Evolutionary conservation across 805 yeast species (phyloP).

Genomic region (Candida lessepsii): DNA sequence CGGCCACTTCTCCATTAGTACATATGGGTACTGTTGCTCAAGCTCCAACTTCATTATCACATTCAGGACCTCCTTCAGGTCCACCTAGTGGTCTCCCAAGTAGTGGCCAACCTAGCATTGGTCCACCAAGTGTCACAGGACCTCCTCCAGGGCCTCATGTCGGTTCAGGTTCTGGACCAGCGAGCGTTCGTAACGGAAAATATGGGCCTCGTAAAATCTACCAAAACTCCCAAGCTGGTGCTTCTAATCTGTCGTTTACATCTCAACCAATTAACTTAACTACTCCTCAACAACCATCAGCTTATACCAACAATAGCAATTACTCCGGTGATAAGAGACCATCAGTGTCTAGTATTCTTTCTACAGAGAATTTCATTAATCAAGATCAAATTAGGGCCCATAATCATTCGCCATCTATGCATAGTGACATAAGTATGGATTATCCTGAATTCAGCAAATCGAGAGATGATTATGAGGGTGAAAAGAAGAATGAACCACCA

Average conservation of each 20-base stretch:
- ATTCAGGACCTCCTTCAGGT: neutral
- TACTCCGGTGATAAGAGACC: constrained; percentile 16
- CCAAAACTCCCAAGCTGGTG: constrained; percentile 12
- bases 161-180: neutral
- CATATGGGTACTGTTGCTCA: too few relatives aligned
- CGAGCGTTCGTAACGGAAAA: neutral
- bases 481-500: neutral
- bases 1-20: neutral
- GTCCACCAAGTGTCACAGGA: too few relatives aligned
- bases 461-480: neutral
- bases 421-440: constrained; percentile 33
- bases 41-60: too few relatives aligned
- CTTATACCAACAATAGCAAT: neutral
- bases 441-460: constrained; percentile 26
- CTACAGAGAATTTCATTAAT: constrained; percentile 20
- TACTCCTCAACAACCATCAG: constrained; percentile 3
- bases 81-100: too few relatives aligned
- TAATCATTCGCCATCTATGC: constrained; percentile 28
- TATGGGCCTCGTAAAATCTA: constrained; percentile 9
- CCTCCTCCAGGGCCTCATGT: too few relatives aligned
- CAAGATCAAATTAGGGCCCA: constrained; percentile 18
- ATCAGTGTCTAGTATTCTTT: constrained; percentile 21
- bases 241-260: constrained; percentile 14
- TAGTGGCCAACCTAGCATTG: too few relatives aligned
- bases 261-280: constrained; percentile 7